These are phyloP conservation scores for Bremia lactucae DNA, from an alignment of 352 stramenopile genomes.

Conservation along the genomic window DNA sequence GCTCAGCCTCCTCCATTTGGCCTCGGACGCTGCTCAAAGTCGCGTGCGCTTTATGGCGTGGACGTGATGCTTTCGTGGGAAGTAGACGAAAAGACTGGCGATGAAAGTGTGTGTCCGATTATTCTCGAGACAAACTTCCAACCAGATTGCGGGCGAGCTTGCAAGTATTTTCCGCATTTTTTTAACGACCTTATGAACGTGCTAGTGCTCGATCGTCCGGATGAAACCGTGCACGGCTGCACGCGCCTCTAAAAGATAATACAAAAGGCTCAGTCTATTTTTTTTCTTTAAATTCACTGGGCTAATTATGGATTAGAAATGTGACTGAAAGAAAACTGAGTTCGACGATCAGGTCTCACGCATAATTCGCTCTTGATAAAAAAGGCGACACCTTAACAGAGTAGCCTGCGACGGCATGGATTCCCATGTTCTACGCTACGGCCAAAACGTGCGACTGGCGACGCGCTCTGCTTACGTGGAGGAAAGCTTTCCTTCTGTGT, in stretches of 20 bases:
- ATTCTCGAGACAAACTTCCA: constrained; percentile 52
- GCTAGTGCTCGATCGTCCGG: constrained; percentile 29
- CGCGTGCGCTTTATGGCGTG: constrained; percentile 41
- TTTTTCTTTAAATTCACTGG: not conserved
- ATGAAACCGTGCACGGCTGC: constrained; percentile 32
- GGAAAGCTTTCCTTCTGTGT: not conserved
- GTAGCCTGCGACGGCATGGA: constrained; percentile 15
- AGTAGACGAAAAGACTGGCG: constrained; percentile 21
- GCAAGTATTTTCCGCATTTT: constrained; percentile 43
- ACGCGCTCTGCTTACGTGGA: constrained; percentile 43
- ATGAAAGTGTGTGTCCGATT: constrained; percentile 30
- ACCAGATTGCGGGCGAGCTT: constrained; percentile 40
- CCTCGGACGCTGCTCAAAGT: constrained; percentile 40
- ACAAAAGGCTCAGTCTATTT: not conserved
- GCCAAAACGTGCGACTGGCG: constrained; percentile 54
- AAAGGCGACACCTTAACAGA: too few relatives aligned
- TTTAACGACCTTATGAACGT: constrained; percentile 52
- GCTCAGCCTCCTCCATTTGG: constrained; percentile 30
- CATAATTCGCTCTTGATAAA: too few relatives aligned
- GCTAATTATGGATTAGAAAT: too few relatives aligned
- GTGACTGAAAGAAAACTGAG: too few relatives aligned
- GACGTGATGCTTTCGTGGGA: constrained; percentile 46
- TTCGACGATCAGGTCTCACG: too few relatives aligned
- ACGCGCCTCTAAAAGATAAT: constrained; percentile 23
- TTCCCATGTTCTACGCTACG: constrained; percentile 43